Evolutionary conservation across 306 rosid species (phyloP).

Genomic region (Vigna hirtella): DNA sequence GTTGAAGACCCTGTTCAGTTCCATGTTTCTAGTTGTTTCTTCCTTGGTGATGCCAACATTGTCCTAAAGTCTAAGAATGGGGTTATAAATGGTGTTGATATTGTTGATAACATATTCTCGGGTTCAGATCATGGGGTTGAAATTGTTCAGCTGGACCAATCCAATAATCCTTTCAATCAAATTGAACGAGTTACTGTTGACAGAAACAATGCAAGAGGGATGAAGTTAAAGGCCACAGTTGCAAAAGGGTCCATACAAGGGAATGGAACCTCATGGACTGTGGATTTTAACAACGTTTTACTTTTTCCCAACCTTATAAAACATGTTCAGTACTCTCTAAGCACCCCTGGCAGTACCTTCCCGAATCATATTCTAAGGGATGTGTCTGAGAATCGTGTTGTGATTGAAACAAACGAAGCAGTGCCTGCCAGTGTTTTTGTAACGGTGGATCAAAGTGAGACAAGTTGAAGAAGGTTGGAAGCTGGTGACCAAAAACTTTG

Average conservation of each 20-base stretch:
- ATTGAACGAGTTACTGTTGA: slow-evolving; percentile 77
- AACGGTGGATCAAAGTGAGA: slow-evolving; percentile 66
- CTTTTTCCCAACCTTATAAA: slow-evolving; percentile 74
- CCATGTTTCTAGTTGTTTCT: slow-evolving; percentile 72
- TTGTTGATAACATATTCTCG: slow-evolving; percentile 88
- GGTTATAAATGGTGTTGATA: slow-evolving; percentile 61
- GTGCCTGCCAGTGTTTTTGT: slow-evolving; percentile 63
- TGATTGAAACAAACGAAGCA: slow-evolving; percentile 62
- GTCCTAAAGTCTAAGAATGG: slow-evolving; percentile 78
- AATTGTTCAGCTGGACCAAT: slow-evolving; percentile 72
- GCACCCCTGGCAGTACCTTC: slow-evolving; percentile 43
- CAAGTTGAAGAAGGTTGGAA: slow-evolving; percentile 41
- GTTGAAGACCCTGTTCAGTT: slow-evolving; percentile 95
- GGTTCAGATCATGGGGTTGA: slow-evolving; percentile 65
- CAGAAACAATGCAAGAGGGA: slow-evolving; percentile 74
- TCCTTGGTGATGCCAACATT: slow-evolving; percentile 85
- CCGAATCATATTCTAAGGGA: slow-evolving; percentile 69
- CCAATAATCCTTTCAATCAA: slow-evolving; percentile 61
- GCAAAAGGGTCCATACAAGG: slow-evolving; percentile 63
- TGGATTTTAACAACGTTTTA: slow-evolving; percentile 68
- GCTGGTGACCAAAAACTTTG: slow-evolving; percentile 31
- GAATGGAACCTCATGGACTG: slow-evolving; percentile 74
- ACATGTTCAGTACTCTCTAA: slow-evolving; percentile 77
- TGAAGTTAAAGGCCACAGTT: slow-evolving; percentile 67
- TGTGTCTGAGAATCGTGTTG: slow-evolving; percentile 65